These are phyloP conservation scores for Colletotrichum endophyticum DNA, from an alignment of 2,329 filamentous ascomycete species.

Conservation along the genomic window DNA sequence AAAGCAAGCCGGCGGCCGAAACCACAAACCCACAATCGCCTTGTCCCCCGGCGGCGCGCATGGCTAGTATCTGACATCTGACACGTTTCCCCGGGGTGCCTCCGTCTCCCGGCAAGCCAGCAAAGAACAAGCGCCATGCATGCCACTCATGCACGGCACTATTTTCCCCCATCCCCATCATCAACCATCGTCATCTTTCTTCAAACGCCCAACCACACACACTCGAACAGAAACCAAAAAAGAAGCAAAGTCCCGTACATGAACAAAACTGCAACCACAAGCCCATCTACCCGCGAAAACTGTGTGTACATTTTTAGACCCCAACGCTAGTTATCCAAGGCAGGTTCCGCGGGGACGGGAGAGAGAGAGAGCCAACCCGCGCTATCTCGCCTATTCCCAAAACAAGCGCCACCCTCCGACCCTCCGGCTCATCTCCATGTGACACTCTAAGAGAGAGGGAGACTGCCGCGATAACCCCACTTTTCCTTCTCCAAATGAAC, in stretches of 20 bases:
- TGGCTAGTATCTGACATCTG: not conserved
- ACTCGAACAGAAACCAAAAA: not conserved
- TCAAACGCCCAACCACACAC: not conserved
- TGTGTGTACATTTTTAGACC: conserved; percentile 18
- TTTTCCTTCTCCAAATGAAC: not conserved
- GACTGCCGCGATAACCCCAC: not conserved
- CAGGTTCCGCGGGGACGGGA: not conserved
- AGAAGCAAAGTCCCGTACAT: conserved; percentile 1
- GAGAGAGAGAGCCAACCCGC: not conserved
- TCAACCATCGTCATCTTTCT: not conserved
- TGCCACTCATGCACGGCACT: not conserved
- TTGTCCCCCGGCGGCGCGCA: not conserved
- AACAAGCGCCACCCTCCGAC: not conserved
- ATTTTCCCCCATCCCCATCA: not conserved
- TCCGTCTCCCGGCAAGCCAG: not conserved
- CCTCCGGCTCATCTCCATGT: not conserved
- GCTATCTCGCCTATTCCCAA: not conserved
- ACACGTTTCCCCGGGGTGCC: not conserved
- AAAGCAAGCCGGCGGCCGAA: not conserved
- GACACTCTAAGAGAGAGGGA: not conserved
- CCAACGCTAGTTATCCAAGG: not conserved
- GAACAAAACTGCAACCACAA: not conserved
- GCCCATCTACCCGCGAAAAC: not conserved
- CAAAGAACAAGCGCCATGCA: not conserved
- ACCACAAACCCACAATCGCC: not conserved